Evolutionary conservation across 2,329 filamentous ascomycete species (phyloP), one percentile per base, ranked within the genome.

Genomic region (Magnaporthales sp.): DNA sequence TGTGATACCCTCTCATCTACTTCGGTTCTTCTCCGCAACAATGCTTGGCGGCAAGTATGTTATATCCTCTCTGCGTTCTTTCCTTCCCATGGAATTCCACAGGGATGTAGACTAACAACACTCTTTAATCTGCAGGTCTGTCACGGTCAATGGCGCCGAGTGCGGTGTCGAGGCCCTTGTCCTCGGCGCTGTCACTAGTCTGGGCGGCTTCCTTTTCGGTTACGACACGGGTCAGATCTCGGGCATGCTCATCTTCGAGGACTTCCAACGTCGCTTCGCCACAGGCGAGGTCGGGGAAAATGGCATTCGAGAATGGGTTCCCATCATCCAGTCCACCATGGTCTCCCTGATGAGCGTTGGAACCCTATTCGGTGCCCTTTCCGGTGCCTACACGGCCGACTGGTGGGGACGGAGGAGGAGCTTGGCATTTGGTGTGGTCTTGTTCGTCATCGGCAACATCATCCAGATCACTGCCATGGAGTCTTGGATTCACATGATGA

Each of bases 381-480:
- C 78, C 13, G 82, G 81, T 22, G 85, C 84, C 1, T 81, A 81
- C 71, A 83, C 84, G 1, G 80, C 85, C 46, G 86, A 88, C 71
- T 81, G 80, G 77, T 80, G 82, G 73, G 87, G 87, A 62, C 81
- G 87, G 24, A 81, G 84, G 66, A 80, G 81, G 70, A 84, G 83
- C 70, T 77, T 88, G 73, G 80, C 79, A 19, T 79, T 84, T 66
- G 80, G 80, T 74, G 81, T 84, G 46, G 72, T 83, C 51, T 74
- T 90, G 67, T 89, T 88, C 77, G 82, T 84, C 69, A 74, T 89
- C 67, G 89, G 89, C 70, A 87, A 89, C 71, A 79, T 89, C 67
- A 81, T 91, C 54, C 88, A 91, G 74, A 86, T 91, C 71, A 81
- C 87, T 0, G 84, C 86, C 4, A 77, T 77, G 66, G 71, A 78